Evolutionary conservation across 768 basidiomycete genomes (phyloP).

Genomic region (Naganishia vishniacii): DNA sequence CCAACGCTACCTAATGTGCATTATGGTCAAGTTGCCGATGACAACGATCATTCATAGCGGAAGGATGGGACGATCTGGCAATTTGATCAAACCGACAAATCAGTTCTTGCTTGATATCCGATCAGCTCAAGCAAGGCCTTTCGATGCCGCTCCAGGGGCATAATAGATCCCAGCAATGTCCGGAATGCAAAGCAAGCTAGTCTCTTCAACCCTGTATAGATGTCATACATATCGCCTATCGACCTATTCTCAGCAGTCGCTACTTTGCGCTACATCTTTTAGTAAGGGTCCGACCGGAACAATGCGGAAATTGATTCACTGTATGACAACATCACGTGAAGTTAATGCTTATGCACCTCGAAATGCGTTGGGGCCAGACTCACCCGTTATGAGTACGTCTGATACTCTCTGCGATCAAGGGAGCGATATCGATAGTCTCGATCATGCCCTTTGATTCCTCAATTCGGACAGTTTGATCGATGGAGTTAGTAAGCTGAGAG

Average conservation of each 20-base stretch:
- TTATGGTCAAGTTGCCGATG: background rate
- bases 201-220: too few relatives aligned
- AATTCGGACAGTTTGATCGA: constrained; percentile 74
- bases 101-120: background rate
- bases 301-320: constrained; percentile 48
- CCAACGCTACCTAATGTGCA: background rate
- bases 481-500: constrained; percentile 69
- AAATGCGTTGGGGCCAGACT: background rate
- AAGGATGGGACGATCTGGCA: constrained; percentile 34
- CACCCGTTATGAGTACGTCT: constrained; percentile 85
- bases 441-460: constrained; percentile 67
- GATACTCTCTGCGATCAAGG: constrained; percentile 92
- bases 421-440: constrained; percentile 89
- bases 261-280: background rate
- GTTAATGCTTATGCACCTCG: background rate
- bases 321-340: background rate
- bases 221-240: too few relatives aligned
- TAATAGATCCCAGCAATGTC: too few relatives aligned
- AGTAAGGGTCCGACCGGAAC: constrained; percentile 36
- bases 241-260: background rate
- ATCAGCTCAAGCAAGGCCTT: background rate
- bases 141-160: too few relatives aligned
- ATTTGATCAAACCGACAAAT: too few relatives aligned
- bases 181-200: too few relatives aligned
- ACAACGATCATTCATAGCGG: constrained; percentile 20